Conservation (phyloP, 2,329 filamentous ascomycete species). For the Talaromyces sp. region DNA sequence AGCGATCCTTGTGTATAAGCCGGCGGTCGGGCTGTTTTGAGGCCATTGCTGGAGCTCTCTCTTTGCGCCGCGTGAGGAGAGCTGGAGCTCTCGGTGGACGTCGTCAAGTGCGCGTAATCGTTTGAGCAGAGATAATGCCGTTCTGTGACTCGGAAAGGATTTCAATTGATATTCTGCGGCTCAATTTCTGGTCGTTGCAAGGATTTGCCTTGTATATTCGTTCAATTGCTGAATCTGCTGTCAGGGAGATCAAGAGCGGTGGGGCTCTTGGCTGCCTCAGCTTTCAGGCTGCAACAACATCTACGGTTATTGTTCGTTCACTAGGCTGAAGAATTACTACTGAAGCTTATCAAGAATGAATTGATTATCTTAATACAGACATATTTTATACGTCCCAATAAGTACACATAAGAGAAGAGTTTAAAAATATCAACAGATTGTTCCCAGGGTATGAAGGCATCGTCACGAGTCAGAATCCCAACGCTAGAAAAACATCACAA, state of each 20-base stretch:
- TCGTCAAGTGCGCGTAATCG: slow-evolving; percentile 1
- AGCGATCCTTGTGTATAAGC: slow-evolving; percentile 62
- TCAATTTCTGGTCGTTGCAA: too few species aligned
- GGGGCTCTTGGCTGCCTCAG: neutral
- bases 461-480: neutral
- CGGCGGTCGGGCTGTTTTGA: slow-evolving; percentile 40
- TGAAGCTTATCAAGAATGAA: neutral
- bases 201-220: neutral
- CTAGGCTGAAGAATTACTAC: too few species aligned
- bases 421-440: neutral
- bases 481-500: neutral
- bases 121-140: neutral
- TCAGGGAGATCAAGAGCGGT: neutral
- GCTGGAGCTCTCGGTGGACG: neutral
- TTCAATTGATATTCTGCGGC: neutral
- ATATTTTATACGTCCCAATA: neutral
- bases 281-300: neutral
- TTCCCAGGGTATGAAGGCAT: slow-evolving; percentile 17
- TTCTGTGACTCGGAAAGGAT: neutral
- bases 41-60: slow-evolving; percentile 33
- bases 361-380: neutral
- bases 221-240: neutral
- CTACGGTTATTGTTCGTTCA: too few species aligned
- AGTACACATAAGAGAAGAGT: neutral
- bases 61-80: neutral